phyloP scores from a whole-genome alignment of 1,284 basidiomycete species.

The Boletus semigastroideus region DNA sequence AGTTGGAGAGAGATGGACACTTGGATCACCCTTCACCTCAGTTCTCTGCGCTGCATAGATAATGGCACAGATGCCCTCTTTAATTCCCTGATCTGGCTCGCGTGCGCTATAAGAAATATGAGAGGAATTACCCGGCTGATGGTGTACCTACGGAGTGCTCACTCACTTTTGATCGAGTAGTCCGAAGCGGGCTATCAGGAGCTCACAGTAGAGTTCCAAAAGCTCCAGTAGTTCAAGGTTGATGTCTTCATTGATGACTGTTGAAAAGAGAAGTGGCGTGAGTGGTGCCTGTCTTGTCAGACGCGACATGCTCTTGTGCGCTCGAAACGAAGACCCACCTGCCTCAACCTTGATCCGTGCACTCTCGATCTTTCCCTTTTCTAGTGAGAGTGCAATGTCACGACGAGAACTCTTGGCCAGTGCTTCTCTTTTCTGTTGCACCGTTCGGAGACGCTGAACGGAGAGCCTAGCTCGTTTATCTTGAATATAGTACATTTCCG shows the following conservation, averaged over 20 bases:
- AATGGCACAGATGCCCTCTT: slow-evolving; percentile 76
- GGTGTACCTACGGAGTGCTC: not conserved
- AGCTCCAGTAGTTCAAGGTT: slow-evolving; percentile 87
- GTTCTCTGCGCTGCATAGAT: slow-evolving; percentile 91
- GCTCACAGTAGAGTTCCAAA: slow-evolving; percentile 91
- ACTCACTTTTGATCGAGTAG: slow-evolving; percentile 82
- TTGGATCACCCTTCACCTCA: slow-evolving; percentile 77
- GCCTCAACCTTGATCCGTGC: slow-evolving; percentile 82
- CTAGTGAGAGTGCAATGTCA: slow-evolving; percentile 77
- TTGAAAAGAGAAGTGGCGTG: slow-evolving; percentile 1
- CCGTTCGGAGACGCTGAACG: slow-evolving; percentile 84
- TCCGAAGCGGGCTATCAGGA: slow-evolving; percentile 90
- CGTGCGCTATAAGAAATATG: slow-evolving; percentile 48
- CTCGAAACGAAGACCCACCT: slow-evolving; percentile 44
- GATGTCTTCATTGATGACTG: slow-evolving; percentile 85
- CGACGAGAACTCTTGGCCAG: slow-evolving; percentile 82
- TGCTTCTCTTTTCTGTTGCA: slow-evolving; percentile 93
- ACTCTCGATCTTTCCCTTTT: slow-evolving; percentile 79
- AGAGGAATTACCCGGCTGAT: slow-evolving; percentile 1
- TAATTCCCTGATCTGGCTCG: slow-evolving; percentile 81
- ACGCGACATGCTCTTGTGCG: slow-evolving; percentile 1
- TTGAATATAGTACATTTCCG: not conserved
- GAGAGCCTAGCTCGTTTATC: slow-evolving; percentile 61
- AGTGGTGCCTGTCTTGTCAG: slow-evolving; percentile 3
- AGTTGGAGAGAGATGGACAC: not conserved